Conservation (phyloP, 805 yeast genomes). For the Grigorovia transvaalensis region DNA sequence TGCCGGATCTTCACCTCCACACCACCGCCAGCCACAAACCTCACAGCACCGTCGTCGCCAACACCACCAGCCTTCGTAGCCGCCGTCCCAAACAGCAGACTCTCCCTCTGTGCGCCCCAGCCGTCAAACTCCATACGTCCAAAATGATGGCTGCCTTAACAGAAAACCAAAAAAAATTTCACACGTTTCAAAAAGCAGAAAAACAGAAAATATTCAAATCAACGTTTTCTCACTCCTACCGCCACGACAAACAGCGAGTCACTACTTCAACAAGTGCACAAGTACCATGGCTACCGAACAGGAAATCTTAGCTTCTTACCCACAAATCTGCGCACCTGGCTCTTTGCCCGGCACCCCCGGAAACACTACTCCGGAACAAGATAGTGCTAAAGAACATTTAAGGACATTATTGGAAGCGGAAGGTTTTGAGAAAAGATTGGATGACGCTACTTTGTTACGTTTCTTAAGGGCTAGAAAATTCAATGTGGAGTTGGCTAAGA, state of each 20-base stretch:
- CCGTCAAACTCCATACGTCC: neutral
- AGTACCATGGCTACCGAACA: slow-evolving; percentile 15
- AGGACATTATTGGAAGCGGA: slow-evolving; percentile 45
- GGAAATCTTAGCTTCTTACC: slow-evolving; percentile 44
- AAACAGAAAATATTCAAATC: neutral
- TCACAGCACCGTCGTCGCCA: neutral
- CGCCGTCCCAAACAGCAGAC: neutral
- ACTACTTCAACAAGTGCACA: too few relatives aligned
- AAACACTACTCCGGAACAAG: slow-evolving; percentile 59
- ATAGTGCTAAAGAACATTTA: slow-evolving; percentile 45
- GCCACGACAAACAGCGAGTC: too few relatives aligned
- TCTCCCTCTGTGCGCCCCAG: neutral
- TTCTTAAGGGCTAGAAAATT: slow-evolving; percentile 94
- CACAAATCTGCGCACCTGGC: slow-evolving; percentile 56
- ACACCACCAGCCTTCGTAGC: neutral
- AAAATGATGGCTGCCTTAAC: neutral
- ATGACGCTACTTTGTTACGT: slow-evolving; percentile 75
- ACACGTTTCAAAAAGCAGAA: neutral
- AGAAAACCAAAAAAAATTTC: too few relatives aligned
- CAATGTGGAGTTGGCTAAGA: slow-evolving; percentile 65
- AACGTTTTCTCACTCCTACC: too few relatives aligned
- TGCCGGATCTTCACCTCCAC: neutral
- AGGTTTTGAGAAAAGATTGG: slow-evolving; percentile 71
- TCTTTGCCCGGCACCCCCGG: slow-evolving; percentile 75
- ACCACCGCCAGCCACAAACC: neutral